These are phyloP conservation scores for Tetrahymena malaccensis DNA, from an alignment of 73 alveolate genomes.

Conservation along the genomic window DNA sequence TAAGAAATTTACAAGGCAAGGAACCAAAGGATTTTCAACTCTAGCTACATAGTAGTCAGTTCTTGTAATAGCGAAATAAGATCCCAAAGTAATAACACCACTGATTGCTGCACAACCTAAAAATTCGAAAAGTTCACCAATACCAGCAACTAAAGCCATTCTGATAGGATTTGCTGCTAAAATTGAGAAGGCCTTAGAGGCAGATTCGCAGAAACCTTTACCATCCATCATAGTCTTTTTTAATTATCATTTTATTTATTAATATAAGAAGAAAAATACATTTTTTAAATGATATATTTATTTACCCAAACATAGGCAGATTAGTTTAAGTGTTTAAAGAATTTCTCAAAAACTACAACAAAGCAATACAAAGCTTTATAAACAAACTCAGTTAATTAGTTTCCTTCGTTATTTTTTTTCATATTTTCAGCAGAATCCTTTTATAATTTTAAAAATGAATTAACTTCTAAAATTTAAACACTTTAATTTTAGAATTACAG, in stretches of 20 bases:
- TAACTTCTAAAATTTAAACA: neutral
- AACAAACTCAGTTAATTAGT: neutral
- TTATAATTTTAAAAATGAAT: neutral
- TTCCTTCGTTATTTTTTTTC: neutral
- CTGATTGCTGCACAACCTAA: neutral
- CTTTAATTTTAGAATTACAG: neutral
- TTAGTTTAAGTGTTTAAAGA: neutral
- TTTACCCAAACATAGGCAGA: neutral
- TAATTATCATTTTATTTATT: neutral
- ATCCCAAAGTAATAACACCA: neutral
- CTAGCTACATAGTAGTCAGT: neutral
- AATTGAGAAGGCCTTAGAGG: neutral
- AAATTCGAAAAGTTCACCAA: neutral
- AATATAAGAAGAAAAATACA: neutral
- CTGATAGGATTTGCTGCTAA: neutral
- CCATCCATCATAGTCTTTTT: neutral
- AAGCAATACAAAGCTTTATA: neutral
- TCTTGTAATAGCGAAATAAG: neutral
- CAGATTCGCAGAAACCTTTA: neutral
- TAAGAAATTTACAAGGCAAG: neutral
- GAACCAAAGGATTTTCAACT: neutral
- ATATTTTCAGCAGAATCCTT: neutral
- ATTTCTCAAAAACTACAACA: neutral
- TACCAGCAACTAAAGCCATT: neutral
- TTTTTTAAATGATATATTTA: neutral